These are phyloP conservation scores for Pascua sp. DNA, from an alignment of 1,284 basidiomycete species.

Conservation along the genomic window DNA sequence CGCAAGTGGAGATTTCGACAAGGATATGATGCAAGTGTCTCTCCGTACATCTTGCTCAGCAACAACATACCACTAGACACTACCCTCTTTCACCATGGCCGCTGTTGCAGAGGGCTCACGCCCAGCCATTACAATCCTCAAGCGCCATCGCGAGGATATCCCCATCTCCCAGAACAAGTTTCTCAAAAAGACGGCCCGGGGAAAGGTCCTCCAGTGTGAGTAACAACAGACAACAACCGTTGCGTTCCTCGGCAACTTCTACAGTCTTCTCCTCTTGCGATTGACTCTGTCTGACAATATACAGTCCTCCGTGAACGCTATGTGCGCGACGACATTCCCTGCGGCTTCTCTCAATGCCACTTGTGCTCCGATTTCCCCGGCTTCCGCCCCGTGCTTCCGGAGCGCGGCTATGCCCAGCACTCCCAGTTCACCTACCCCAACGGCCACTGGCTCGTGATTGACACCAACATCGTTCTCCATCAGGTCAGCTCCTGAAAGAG, in stretches of 20 bases:
- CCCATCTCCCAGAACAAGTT: slow-evolving; percentile 79
- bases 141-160: slow-evolving; percentile 67
- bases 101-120: not conserved
- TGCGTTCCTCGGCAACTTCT: no score
- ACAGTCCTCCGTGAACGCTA: slow-evolving; percentile 90
- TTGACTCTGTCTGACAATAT: not conserved
- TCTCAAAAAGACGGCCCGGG: slow-evolving; percentile 89
- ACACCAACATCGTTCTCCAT: slow-evolving; percentile 92
- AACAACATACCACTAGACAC: not conserved
- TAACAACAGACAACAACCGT: not conserved
- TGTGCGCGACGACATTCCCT: slow-evolving; percentile 87
- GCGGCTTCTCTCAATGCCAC: slow-evolving; percentile 72
- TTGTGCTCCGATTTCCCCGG: slow-evolving; percentile 56
- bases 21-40: not conserved
- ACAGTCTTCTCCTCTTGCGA: no score
- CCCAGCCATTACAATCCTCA: slow-evolving; percentile 66
- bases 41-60: no score
- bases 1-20: not conserved
- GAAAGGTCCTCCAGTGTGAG: slow-evolving; percentile 88
- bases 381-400: slow-evolving; percentile 53
- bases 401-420: slow-evolving; percentile 56
- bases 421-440: slow-evolving; percentile 32
- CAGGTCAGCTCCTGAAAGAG: slow-evolving; percentile 59
- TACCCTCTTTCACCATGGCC: slow-evolving; percentile 10
- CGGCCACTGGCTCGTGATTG: slow-evolving; percentile 81